Base-by-base conservation (phyloP, 139 green algal species). In the Mychonastes homosphaera region DNA sequence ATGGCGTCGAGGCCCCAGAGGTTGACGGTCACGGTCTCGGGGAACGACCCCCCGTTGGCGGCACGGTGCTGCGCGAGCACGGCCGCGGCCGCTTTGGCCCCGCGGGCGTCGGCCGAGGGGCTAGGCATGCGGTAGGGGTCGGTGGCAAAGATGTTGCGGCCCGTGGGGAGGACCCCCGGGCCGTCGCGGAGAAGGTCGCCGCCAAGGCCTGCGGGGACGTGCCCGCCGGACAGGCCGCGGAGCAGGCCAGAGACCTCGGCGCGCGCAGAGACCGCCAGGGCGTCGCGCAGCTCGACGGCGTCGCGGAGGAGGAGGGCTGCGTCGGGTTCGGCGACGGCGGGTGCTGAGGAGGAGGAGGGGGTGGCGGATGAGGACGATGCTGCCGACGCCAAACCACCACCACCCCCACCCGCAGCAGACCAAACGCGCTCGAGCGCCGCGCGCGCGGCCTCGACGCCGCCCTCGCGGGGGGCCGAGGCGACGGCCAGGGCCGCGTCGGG, bases 41-140 rank as follows among this genome's bases (percentile, higher is more conserved):
- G 92, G 38, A 72, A 92, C 2, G 53, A 70, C 10, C 69, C 84
- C 3, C 51, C 71, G 47, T 86, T 90, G 9, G 71, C 73, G 6
- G 50, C 73, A 1, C 55, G 51, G 74, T 94, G 87, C 45, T 27
- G 45, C 13, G 26, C 3, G 18, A 84, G 26, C 23, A 92, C 87
- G 40, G 60, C 76, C 16, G 66, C 55, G 0, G 76, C 85, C 6
- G 82, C 73, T 13, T 54, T 52, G 1, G 63, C 48, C 0, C 92
- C 92, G 2, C 92, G 67, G 33, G 80, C 71, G 60, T 83, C 58
- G 12, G 92, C 91, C 18, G 88, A 79, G 33, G 75, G 58, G 23
- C 67, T 78, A 18, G 92, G 92, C 91, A 98, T 98, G 49, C 92
- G 75, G 76, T 98, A 98, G 0, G 92, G 92, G 69, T 98, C 92